phyloP scores from a whole-genome alignment of 768 basidiomycete genomes.

The Pleurotus cornucopiae region DNA sequence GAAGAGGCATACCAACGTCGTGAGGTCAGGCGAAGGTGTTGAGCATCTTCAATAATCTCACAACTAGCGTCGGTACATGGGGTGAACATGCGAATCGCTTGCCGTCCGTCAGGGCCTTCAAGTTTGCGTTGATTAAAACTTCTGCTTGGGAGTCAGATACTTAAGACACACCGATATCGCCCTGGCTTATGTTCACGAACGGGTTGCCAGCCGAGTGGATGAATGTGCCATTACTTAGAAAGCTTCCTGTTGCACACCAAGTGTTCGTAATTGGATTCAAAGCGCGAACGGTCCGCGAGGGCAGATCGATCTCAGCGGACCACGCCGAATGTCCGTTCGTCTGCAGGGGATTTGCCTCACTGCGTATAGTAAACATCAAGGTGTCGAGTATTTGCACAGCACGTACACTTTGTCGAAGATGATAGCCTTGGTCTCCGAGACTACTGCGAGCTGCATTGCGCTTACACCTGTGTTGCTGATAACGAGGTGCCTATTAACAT shows the following conservation, averaged over 20 bases:
- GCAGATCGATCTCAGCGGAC: conserved; percentile 38
- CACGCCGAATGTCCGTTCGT: conserved; percentile 40
- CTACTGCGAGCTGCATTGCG: conserved; percentile 18
- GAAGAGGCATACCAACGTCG: conserved; percentile 40
- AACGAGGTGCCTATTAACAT: not conserved
- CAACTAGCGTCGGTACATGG: conserved; percentile 32
- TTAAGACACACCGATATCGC: not conserved
- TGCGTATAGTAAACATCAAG: not conserved
- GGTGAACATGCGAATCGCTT: conserved; percentile 32
- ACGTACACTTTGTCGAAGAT: conserved; percentile 20
- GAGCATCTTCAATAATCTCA: conserved; percentile 31
- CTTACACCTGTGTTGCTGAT: conserved; percentile 18
- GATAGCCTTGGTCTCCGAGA: conserved; percentile 18
- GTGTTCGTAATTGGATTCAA: conserved; percentile 29
- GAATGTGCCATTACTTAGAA: conserved; percentile 38
- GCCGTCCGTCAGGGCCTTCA: conserved; percentile 24
- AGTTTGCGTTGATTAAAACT: not conserved
- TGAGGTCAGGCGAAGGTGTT: conserved; percentile 27
- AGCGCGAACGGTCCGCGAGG: conserved; percentile 32
- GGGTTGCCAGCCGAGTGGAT: conserved; percentile 18
- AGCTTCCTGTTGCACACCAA: conserved; percentile 38
- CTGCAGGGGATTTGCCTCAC: conserved; percentile 32
- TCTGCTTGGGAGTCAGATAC: no score
- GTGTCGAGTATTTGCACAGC: not conserved
- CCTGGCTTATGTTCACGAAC: conserved; percentile 11